phyloP scores from a whole-genome alignment of 2,329 filamentous ascomycete genomes.

The Erysiphe pisi region DNA sequence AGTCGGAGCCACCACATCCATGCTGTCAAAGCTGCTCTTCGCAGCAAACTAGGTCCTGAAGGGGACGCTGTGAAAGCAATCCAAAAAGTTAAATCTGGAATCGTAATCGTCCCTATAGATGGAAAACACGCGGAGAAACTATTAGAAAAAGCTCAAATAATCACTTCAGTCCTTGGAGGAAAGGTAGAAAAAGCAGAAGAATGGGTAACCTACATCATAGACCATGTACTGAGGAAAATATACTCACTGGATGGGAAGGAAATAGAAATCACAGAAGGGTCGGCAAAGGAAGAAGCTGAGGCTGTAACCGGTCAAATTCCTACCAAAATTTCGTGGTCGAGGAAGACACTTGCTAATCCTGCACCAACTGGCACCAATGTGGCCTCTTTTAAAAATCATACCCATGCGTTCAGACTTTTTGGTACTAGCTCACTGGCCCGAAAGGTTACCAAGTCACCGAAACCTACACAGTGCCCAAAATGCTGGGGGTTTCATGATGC shows the following conservation, averaged over 20 bases:
- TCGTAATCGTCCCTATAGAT: neutral
- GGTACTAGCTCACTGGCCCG: neutral
- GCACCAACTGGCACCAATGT: neutral
- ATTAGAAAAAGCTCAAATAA: neutral
- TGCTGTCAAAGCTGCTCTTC: neutral
- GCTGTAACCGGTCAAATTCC: neutral
- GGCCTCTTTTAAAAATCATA: neutral
- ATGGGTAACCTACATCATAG: neutral
- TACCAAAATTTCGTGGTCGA: neutral
- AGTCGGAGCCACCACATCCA: neutral
- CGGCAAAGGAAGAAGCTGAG: neutral
- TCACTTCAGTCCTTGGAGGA: neutral
- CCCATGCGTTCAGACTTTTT: neutral
- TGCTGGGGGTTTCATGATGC: conserved; percentile 10
- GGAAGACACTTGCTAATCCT: neutral
- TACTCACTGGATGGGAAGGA: neutral
- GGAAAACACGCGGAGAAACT: neutral
- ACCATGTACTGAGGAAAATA: neutral
- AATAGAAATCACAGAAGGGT: neutral
- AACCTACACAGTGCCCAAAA: conserved; percentile 6
- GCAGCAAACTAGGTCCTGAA: neutral
- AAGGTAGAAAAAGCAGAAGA: neutral
- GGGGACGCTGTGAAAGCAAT: neutral
- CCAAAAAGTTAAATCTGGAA: neutral
- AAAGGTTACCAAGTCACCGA: neutral